These are phyloP conservation scores for Knoxdaviesia proteae DNA, from an alignment of 2,329 filamentous ascomycete genomes.

Conservation along the genomic window DNA sequence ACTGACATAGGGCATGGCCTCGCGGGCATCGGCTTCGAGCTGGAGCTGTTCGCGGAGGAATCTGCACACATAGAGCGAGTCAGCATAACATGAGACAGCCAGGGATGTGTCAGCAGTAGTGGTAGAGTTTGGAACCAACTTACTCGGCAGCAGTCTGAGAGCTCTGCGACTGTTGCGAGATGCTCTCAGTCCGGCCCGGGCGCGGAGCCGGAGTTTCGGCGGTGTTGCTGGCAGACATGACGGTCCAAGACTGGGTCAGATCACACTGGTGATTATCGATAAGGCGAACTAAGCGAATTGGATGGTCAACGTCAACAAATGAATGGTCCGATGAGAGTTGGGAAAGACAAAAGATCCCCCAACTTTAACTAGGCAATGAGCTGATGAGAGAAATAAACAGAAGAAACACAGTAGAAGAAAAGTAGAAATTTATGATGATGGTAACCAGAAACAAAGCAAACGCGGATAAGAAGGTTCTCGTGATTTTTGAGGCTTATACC, in stretches of 20 bases:
- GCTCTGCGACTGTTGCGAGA: slow-evolving; percentile 35
- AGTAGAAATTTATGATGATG: no score
- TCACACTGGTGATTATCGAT: not conserved
- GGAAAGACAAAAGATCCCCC: no score
- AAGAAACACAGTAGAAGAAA: no score
- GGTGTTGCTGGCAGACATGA: no score
- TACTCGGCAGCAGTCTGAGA: slow-evolving; percentile 59
- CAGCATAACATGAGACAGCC: not conserved
- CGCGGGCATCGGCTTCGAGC: slow-evolving; percentile 84
- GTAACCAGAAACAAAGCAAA: no score
- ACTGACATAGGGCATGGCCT: slow-evolving; percentile 77
- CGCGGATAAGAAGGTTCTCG: no score
- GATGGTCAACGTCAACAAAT: no score
- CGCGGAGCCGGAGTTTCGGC: no score
- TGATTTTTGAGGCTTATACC: no score
- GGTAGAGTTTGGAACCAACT: slow-evolving; percentile 4
- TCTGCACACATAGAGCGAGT: slow-evolving; percentile 18
- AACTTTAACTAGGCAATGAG: no score
- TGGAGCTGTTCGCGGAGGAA: slow-evolving; percentile 79
- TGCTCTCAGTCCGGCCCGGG: slow-evolving; percentile 28
- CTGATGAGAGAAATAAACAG: no score
- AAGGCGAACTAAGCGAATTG: not conserved
- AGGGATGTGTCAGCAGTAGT: not conserved
- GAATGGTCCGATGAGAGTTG: not conserved
- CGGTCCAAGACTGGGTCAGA: no score